A percentile compares a stretch with the other conserved stretches of the same genome.
phyloP scores from a whole-genome alignment of 164 flowering plant species.

The Kingdonia uniflora region DNA sequence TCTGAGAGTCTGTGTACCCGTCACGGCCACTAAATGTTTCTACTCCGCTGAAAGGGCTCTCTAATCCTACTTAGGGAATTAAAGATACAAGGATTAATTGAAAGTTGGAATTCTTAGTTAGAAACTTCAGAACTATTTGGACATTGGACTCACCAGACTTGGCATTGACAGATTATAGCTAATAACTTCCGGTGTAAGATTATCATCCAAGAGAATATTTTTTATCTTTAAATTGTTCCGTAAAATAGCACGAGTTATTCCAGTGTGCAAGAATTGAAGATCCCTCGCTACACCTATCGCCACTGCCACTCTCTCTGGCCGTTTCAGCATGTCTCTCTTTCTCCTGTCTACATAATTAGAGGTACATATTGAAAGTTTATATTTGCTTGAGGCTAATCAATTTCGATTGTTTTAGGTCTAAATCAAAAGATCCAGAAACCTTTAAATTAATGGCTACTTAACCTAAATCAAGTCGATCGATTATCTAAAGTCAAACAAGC shows the following conservation, averaged over 20 bases:
- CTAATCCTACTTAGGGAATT: conserved; percentile 35
- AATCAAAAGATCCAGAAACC: too few relatives aligned
- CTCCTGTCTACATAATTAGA: conserved; percentile 33
- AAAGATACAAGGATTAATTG: neutral
- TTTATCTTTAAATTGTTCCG: conserved; percentile 61
- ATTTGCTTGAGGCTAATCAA: too few relatives aligned
- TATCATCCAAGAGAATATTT: conserved; percentile 56
- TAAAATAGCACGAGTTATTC: conserved; percentile 39
- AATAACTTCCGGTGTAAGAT: conserved; percentile 56
- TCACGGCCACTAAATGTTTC: conserved; percentile 9
- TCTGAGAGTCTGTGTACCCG: conserved; percentile 17
- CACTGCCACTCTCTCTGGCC: conserved; percentile 75
- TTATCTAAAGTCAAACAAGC: too few relatives aligned
- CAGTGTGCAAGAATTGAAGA: conserved; percentile 71
- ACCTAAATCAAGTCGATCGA: too few relatives aligned
- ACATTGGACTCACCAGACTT: conserved; percentile 29
- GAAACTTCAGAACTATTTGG: neutral
- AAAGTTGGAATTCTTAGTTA: neutral
- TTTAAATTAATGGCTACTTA: too few relatives aligned
- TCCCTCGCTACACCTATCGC: conserved; percentile 67
- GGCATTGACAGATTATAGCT: conserved; percentile 56
- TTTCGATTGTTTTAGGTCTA: too few relatives aligned
- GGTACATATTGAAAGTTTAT: neutral
- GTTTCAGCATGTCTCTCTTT: conserved; percentile 50
- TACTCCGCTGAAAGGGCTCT: conserved; percentile 28